Conservation (phyloP, 148 eudicot genomes). For the Chenopodium berlandieri region DNA sequence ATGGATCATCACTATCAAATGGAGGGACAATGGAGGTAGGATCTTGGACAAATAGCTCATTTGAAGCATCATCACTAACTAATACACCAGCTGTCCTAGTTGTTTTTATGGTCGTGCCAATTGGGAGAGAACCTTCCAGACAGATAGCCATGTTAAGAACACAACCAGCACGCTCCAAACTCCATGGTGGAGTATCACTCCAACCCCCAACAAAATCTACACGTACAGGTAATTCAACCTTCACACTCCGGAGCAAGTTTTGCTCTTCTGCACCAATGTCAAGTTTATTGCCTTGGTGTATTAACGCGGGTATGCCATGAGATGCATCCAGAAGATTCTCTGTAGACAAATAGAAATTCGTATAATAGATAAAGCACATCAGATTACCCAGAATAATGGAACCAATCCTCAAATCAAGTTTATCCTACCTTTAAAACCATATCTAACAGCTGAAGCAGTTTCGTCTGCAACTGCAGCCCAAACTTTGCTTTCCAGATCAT, state of each 20-base stretch:
- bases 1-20: constrained; percentile 70
- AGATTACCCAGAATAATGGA: background rate
- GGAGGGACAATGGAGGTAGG: constrained; percentile 62
- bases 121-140: constrained; percentile 75
- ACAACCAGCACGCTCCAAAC: constrained; percentile 94
- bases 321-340: constrained; percentile 61
- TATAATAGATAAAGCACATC: background rate
- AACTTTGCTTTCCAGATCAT: constrained; percentile 65
- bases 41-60: constrained; percentile 59
- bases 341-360: constrained; percentile 23
- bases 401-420: background rate
- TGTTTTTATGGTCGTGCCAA: constrained; percentile 73
- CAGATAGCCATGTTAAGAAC: constrained; percentile 94
- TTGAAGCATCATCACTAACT: constrained; percentile 61
- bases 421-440: constrained; percentile 77
- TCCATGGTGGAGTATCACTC: constrained; percentile 99
- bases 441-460: constrained; percentile 94
- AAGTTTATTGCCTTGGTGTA: constrained; percentile 25
- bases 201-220: constrained; percentile 99
- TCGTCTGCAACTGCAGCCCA: constrained; percentile 98
- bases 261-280: constrained; percentile 32
- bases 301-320: constrained; percentile 29
- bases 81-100: constrained; percentile 44
- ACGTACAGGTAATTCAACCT: constrained; percentile 91
- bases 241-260: constrained; percentile 43